Percentiles rank a stretch among this genome's conserved stretches.
Evolutionary conservation across 305 asterid species (phyloP).

Genomic region (Salvia sclarea): DNA sequence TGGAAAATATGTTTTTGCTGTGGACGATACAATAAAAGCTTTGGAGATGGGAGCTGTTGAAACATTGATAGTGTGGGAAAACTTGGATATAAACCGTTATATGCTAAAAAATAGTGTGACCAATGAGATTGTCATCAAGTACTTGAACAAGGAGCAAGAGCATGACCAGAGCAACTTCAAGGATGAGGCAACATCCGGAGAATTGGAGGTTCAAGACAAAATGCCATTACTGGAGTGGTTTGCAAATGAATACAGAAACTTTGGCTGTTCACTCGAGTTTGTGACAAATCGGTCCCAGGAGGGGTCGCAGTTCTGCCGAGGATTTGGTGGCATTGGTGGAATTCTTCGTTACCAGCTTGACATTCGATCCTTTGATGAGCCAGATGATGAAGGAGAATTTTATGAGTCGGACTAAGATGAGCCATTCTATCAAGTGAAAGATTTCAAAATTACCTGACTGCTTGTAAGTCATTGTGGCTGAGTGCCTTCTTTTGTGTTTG

Average conservation of each 20-base stretch:
- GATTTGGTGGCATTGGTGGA: slow-evolving; percentile 75
- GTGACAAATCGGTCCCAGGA: slow-evolving; percentile 66
- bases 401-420: slow-evolving; percentile 45
- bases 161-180: slow-evolving; percentile 46
- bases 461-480: slow-evolving; percentile 23
- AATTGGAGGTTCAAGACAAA: slow-evolving; percentile 56
- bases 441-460: not conserved
- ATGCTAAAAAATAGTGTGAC: slow-evolving; percentile 44
- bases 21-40: slow-evolving; percentile 54
- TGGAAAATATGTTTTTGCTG: slow-evolving; percentile 57
- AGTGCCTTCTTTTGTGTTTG: slow-evolving; percentile 18
- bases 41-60: slow-evolving; percentile 65
- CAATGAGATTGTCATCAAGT: slow-evolving; percentile 42
- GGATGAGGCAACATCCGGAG: slow-evolving; percentile 40
- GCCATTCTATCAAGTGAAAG: slow-evolving; percentile 13
- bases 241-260: slow-evolving; percentile 56
- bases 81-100: slow-evolving; percentile 52
- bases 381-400: slow-evolving; percentile 45
- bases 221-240: slow-evolving; percentile 59
- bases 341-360: slow-evolving; percentile 71
- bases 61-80: slow-evolving; percentile 59
- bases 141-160: slow-evolving; percentile 50
- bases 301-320: slow-evolving; percentile 75
- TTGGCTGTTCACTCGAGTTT: slow-evolving; percentile 60
- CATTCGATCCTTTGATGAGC: slow-evolving; percentile 54